Conservation (phyloP, 2,329 filamentous ascomycete genomes). For the Monosporascus sp. region DNA sequence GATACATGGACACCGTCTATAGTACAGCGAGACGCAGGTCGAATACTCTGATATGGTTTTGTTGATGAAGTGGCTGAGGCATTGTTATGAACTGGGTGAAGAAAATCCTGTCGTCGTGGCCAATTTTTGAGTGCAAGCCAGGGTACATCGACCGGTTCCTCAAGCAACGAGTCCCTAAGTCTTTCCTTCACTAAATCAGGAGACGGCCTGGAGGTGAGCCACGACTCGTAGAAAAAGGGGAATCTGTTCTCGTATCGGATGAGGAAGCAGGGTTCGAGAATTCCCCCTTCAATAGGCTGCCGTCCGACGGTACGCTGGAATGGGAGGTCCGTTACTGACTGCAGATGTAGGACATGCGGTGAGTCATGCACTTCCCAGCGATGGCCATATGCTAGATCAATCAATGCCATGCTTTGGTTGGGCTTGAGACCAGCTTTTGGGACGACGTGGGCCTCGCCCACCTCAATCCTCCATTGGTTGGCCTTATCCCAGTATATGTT, state of each 20-base stretch:
- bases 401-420: slow-evolving; percentile 41
- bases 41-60: slow-evolving; percentile 37
- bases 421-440: slow-evolving; percentile 4
- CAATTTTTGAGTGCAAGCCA: slow-evolving; percentile 46
- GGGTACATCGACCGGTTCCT: slow-evolving; percentile 36
- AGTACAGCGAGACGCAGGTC: slow-evolving; percentile 43
- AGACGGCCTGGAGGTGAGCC: slow-evolving; percentile 39
- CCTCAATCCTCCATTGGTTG: slow-evolving; percentile 31
- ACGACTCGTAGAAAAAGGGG: slow-evolving; percentile 37
- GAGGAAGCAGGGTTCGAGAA: slow-evolving; percentile 24
- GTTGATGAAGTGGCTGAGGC: slow-evolving; percentile 12
- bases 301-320: slow-evolving; percentile 15
- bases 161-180: slow-evolving; percentile 28
- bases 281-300: slow-evolving; percentile 14
- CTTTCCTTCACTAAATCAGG: slow-evolving; percentile 31
- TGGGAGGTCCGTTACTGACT: slow-evolving; percentile 15
- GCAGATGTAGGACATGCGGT: slow-evolving; percentile 39
- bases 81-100: slow-evolving; percentile 35
- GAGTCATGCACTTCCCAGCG: slow-evolving; percentile 35
- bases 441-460: slow-evolving; percentile 14
- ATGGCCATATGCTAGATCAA: slow-evolving; percentile 43
- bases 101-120: slow-evolving; percentile 53
- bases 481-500: slow-evolving; percentile 33
- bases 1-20: slow-evolving; percentile 41
- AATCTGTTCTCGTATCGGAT: slow-evolving; percentile 31